These are phyloP conservation scores for Botryotinia globosa DNA, from an alignment of 2,329 filamentous ascomycete species.

Conservation along the genomic window DNA sequence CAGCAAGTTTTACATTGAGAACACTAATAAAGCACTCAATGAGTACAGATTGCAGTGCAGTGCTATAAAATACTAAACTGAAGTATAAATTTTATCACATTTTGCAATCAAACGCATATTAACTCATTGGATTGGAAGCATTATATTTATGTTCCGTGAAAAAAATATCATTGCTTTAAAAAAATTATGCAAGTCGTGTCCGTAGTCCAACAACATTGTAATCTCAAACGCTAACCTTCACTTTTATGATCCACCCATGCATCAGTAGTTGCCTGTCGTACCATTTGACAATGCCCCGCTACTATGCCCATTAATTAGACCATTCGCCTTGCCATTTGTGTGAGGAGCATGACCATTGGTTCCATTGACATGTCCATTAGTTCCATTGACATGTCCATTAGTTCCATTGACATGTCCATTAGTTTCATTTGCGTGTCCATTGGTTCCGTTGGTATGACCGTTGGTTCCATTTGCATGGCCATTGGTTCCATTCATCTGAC, in stretches of 20 bases:
- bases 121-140: background rate
- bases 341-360: background rate
- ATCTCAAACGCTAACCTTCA: background rate
- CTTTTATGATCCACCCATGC: background rate
- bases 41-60: background rate
- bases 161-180: background rate
- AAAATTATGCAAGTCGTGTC: background rate
- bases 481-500: conserved; percentile 28
- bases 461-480: conserved; percentile 20
- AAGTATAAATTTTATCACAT: background rate
- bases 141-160: background rate
- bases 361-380: conserved; percentile 24
- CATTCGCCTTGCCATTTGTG: background rate
- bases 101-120: background rate
- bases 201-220: background rate
- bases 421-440: conserved; percentile 20
- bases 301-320: background rate
- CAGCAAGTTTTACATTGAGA: background rate
- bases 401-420: conserved; percentile 24
- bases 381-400: conserved; percentile 19
- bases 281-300: conserved; percentile 1
- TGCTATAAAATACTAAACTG: background rate
- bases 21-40: background rate
- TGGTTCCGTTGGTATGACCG: background rate
- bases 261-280: conserved; percentile 1